Evolutionary conservation across 768 basidiomycete species (phyloP).

Genomic region (Trametes maxima): DNA sequence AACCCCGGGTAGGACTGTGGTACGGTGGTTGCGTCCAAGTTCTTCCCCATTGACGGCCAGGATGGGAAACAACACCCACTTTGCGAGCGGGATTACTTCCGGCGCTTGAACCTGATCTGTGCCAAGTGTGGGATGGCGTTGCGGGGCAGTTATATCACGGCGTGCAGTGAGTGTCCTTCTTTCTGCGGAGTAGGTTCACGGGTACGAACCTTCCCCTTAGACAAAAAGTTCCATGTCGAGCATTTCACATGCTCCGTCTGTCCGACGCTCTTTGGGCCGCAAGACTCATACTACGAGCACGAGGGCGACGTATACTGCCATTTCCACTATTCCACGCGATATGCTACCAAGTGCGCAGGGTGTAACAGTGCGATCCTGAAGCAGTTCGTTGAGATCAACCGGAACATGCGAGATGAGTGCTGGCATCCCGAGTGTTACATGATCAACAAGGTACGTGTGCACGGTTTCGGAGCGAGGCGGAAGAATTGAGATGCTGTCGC

Average conservation of each 20-base stretch:
- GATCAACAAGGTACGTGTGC: slow-evolving; percentile 86
- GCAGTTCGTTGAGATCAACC: slow-evolving; percentile 99
- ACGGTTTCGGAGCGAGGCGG: neutral
- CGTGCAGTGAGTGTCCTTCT: slow-evolving; percentile 75
- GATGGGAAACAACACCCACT: slow-evolving; percentile 89
- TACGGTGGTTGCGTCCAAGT: slow-evolving; percentile 95
- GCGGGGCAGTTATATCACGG: slow-evolving; percentile 97
- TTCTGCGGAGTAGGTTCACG: neutral
- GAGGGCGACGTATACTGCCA: slow-evolving; percentile 98
- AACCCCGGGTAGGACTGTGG: slow-evolving; percentile 77
- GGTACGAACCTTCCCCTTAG: slow-evolving; percentile 44
- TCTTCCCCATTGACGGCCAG: slow-evolving; percentile 95
- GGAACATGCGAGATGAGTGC: slow-evolving; percentile 97
- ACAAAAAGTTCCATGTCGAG: slow-evolving; percentile 98
- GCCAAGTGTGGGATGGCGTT: slow-evolving; percentile 94
- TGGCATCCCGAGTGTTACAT: slow-evolving; percentile 99
- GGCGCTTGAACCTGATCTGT: slow-evolving; percentile 93
- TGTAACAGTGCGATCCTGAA: slow-evolving; percentile 97
- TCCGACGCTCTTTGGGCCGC: slow-evolving; percentile 93
- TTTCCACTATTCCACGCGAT: slow-evolving; percentile 98
- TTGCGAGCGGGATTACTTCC: slow-evolving; percentile 99
- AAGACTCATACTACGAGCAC: slow-evolving; percentile 99
- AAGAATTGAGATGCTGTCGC: slow-evolving; percentile 7
- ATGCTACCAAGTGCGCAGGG: slow-evolving; percentile 97
- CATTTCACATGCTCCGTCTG: slow-evolving; percentile 99